Base-by-base conservation (phyloP, 2,329 filamentous ascomycete species). In the Calonectria pseudoturangicola region DNA sequence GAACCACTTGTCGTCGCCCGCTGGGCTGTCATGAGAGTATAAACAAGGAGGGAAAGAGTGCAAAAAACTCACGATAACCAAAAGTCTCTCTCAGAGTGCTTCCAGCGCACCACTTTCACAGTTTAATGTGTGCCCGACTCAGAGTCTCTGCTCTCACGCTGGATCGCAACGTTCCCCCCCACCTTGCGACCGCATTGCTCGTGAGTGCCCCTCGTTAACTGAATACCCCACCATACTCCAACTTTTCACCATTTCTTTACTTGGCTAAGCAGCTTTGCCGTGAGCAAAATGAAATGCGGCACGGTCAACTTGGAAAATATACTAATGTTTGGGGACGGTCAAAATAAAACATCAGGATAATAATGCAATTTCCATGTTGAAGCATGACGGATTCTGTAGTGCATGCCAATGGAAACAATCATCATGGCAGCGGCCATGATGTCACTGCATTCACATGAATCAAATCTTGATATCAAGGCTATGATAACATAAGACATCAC, bases 161-260 rank as follows among this genome's bases (percentile, higher is more conserved):
- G 12, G 47, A 16, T 68, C 25, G 21, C 48, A 33, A 33, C 28
- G 33, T 36, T 36, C 33, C 33, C 33, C 30, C 41, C 43, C 47
- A 45, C 54, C 51, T 45, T 48, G 21, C 63, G 12, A 27, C 21
- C 65, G 50, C 64, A 62, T 54, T 33, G 28, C 50, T 33, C 28
- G n/a, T 33, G 30, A 54, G 7, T 54, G 50, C 54, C 33, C 80
- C 80, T 81, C 80, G 79, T 75, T 82, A 82, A 81, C 68, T 81
- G 74, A 82, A 82, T 82, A 79, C 69, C 66, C 43, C 43, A 50
- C 33, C 50, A 30, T 28, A 47, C 41, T 41, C 39, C 51, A 50
- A 33, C 21, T 33, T 56, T 33, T 33, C 30, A 33, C 9, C 30
- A 33, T 33, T 62, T 45, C 21, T 33, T 41, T 58, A 6, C 12